Base-by-base conservation (phyloP, 257 asterid species). In the Solanum chaucha region DNA sequence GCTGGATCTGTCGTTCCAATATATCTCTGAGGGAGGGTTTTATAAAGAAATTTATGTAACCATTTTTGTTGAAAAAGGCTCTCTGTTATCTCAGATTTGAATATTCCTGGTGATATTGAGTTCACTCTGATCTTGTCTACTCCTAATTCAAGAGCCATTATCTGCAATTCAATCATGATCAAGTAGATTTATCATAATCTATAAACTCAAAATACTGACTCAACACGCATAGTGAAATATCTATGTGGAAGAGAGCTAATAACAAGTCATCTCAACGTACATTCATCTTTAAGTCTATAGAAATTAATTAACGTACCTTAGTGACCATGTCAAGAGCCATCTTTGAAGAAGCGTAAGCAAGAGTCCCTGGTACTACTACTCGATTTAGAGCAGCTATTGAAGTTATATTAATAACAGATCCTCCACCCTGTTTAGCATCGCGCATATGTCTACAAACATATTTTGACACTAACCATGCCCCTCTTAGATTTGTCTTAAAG, bases 81-180 rank as follows among this genome's bases (percentile, higher is more conserved):
- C 81, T 84, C 84, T 2, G 90, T 89, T 34, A 92, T 90, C 89
- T 90, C 93, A 4, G 93, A 92, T 86, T 88, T 87, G 36, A 92
- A 92, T 58, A 92, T 67, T 34, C 90, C 91, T 2, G 91, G 93
- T 30, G 91, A 70, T 86, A 91, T 87, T 6, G 92, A 88, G 88
- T 92, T 92, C 85, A 90, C 90, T 83, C 91, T 88, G 32, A 91
- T 92, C 7, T 86, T 88, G 58, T 88, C 30, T 15, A 35, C 58
- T 48, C 92, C 92, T 0, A 92, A 59, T 71, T 91, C 94, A 64
- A 88, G 40, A 1, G 93, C 92, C 92, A 92, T 92, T 2, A 83
- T 75, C 93, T 92, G 89, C 28, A n/a, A 82, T 58, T 67, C 17
- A 5, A 44, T 44, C 5, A 28, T 28, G 28, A 40, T 46, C 55